Conservation (phyloP, 83 land plant species). For the Picea abies region DNA sequence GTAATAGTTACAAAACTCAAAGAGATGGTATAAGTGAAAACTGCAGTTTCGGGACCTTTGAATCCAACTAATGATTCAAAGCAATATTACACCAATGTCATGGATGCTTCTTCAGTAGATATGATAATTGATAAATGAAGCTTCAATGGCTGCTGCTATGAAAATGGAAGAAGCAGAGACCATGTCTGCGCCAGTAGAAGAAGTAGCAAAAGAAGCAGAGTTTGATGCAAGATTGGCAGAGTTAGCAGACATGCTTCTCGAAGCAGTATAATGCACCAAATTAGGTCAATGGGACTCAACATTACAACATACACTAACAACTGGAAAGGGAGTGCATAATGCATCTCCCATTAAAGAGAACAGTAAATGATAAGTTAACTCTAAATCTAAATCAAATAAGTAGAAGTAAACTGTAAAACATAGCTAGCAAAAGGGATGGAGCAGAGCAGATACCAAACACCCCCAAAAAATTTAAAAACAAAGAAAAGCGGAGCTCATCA, state of each 20-base stretch:
- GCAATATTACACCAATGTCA: not conserved
- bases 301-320: no score
- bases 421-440: no score
- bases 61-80: not conserved
- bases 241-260: not conserved
- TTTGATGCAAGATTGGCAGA: not conserved
- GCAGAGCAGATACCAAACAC: no score
- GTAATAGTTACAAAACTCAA: not conserved
- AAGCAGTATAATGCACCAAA: not conserved
- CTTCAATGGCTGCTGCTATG: not conserved
- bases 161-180: not conserved
- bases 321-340: no score
- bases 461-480: no score
- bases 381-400: no score
- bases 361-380: no score
- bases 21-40: not conserved
- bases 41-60: not conserved
- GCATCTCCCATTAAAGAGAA: no score
- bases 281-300: no score
- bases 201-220: not conserved
- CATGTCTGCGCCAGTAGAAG: not conserved
- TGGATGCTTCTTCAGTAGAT: not conserved
- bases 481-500: no score
- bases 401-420: no score
- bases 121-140: constrained; percentile 7